phyloP scores from a whole-genome alignment of 148 eudicot species.

The Arbutus unedo region DNA sequence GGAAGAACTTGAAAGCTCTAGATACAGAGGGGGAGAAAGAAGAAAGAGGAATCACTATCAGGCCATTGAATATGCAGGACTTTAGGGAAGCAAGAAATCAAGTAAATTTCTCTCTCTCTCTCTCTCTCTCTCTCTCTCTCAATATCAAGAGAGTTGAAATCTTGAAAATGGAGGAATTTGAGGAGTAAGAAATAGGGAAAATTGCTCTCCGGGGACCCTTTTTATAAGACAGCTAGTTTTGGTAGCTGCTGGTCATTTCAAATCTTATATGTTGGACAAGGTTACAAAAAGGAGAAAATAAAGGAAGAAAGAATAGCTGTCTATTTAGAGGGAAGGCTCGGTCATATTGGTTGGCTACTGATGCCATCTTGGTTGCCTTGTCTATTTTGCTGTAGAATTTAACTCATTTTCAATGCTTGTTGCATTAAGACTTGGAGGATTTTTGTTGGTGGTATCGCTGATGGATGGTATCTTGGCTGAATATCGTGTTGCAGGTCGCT shows the following conservation, averaged over 20 bases:
- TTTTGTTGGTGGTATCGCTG: background rate
- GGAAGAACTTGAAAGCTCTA: slow-evolving; percentile 15
- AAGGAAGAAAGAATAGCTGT: background rate
- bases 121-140: slow-evolving; percentile 4
- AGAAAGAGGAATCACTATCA: slow-evolving; percentile 55
- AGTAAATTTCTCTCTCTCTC: slow-evolving; percentile 29
- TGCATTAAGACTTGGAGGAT: background rate
- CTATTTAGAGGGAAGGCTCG: background rate
- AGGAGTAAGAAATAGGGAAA: background rate
- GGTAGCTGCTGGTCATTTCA: background rate
- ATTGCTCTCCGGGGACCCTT: background rate
- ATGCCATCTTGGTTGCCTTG: background rate
- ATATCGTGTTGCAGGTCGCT: slow-evolving; percentile 55
- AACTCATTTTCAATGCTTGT: background rate
- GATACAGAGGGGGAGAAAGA: slow-evolving; percentile 31
- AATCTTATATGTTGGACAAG: background rate
- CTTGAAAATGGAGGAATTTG: background rate
- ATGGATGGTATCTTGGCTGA: background rate
- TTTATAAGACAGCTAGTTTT: background rate
- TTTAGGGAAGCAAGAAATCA: slow-evolving; percentile 77
- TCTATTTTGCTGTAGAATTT: background rate
- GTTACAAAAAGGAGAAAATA: background rate
- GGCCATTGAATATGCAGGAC: slow-evolving; percentile 73
- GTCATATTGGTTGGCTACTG: background rate
- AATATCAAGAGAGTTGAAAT: background rate